These are phyloP conservation scores for Clonostachys byssicola DNA, from an alignment of 2,329 filamentous ascomycete species.

Conservation along the genomic window DNA sequence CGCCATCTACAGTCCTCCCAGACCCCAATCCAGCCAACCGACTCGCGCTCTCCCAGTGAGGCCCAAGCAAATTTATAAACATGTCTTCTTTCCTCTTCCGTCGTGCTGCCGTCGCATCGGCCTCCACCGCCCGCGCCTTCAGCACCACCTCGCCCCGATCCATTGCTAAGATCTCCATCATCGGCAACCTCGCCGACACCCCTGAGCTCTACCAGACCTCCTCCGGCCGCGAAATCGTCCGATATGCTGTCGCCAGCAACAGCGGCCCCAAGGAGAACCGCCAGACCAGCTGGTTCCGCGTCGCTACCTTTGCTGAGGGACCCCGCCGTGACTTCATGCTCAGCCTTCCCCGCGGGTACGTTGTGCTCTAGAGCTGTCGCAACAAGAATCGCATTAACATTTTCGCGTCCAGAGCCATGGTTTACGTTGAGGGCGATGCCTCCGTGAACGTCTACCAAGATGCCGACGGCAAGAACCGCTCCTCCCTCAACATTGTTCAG, in stretches of 20 bases:
- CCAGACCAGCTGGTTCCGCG: slow-evolving; percentile 80
- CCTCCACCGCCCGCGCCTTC: slow-evolving; percentile 62
- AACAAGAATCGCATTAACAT: background rate
- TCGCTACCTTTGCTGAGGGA: slow-evolving; percentile 72
- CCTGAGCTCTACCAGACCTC: slow-evolving; percentile 72
- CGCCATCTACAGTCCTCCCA: background rate
- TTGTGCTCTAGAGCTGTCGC: slow-evolving; percentile 14
- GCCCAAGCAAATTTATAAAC: slow-evolving; percentile 1
- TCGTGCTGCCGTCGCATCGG: slow-evolving; percentile 43
- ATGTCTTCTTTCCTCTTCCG: slow-evolving; percentile 50
- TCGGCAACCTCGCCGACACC: slow-evolving; percentile 77
- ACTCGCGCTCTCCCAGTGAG: too few relatives aligned
- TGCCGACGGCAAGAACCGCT: slow-evolving; percentile 63
- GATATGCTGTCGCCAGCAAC: slow-evolving; percentile 72
- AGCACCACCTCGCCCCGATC: slow-evolving; percentile 62
- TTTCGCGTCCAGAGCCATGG: slow-evolving; percentile 57
- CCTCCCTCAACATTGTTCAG: slow-evolving; percentile 68
- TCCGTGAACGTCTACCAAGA: slow-evolving; percentile 64
- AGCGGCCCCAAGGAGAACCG: slow-evolving; percentile 64
- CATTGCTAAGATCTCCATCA: slow-evolving; percentile 77
- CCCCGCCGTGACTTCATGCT: slow-evolving; percentile 67
- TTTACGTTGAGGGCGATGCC: slow-evolving; percentile 83
- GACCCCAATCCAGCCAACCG: background rate
- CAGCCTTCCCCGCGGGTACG: slow-evolving; percentile 80
- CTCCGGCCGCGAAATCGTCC: slow-evolving; percentile 69